Percentiles rank a stretch among this genome's conserved stretches.
Evolutionary conservation across 805 yeast genomes (phyloP).

Genomic region (Ogataea kodamae): DNA sequence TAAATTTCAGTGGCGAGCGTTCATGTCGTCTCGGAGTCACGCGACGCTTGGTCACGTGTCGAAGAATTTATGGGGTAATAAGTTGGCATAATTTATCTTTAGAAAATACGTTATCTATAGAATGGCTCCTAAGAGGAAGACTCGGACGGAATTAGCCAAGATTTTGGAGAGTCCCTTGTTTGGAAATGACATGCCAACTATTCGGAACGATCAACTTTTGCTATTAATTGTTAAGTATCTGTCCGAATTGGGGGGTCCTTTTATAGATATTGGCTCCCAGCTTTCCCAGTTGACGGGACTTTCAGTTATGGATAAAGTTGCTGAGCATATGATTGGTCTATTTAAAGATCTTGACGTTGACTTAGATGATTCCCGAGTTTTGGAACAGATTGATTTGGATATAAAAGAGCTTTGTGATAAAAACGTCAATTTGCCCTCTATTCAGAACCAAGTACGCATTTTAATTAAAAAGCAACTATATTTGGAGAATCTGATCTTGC

Average conservation of each 20-base stretch:
- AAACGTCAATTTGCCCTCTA: not conserved
- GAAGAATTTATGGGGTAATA: not conserved
- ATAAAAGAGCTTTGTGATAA: slow-evolving; percentile 5
- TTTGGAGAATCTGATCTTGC: slow-evolving; percentile 38
- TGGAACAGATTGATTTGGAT: slow-evolving; percentile 5
- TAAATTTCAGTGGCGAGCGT: slow-evolving; percentile 6
- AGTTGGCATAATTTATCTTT: not conserved
- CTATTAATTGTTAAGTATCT: slow-evolving; percentile 23
- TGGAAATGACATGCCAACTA: slow-evolving; percentile 4
- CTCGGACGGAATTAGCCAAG: slow-evolving; percentile 10
- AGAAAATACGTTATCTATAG: too few species aligned
- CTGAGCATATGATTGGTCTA: slow-evolving; percentile 7
- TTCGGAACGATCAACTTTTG: slow-evolving; percentile 21
- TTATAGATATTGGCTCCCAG: slow-evolving; percentile 12
- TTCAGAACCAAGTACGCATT: slow-evolving; percentile 24
- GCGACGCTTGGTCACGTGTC: too few species aligned
- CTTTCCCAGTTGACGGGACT: slow-evolving; percentile 18
- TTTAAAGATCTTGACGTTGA: slow-evolving; percentile 8
- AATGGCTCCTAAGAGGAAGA: slow-evolving; percentile 8
- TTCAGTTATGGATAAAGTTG: slow-evolving; percentile 12
- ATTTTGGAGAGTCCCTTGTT: slow-evolving; percentile 6
- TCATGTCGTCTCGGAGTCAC: too few species aligned
- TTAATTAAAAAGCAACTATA: slow-evolving; percentile 39
- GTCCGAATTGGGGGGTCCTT: slow-evolving; percentile 16
- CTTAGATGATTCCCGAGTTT: slow-evolving; percentile 6